These are phyloP conservation scores for maize (Zea mays) DNA, from an alignment of 176 grass and related monocot species.

Conservation along the genomic window DNA sequence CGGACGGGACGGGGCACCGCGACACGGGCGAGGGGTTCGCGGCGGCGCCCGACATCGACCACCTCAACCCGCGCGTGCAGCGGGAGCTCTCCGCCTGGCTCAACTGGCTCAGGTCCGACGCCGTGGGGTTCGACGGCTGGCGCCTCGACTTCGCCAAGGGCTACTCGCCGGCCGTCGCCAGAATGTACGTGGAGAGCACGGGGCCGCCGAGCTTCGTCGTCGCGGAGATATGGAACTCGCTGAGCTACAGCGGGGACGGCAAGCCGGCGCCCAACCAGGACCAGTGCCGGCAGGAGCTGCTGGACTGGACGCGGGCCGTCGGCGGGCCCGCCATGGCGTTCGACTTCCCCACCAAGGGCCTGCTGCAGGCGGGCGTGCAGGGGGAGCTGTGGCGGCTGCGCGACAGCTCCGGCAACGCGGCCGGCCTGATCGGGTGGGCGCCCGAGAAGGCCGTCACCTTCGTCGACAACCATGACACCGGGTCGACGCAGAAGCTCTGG, in stretches of 20 bases:
- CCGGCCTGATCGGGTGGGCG: constrained; percentile 72
- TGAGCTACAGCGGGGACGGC: constrained; percentile 52
- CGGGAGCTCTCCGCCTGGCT: constrained; percentile 70
- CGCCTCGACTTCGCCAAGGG: constrained; percentile 81
- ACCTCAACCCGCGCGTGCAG: constrained; percentile 65
- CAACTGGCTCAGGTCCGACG: constrained; percentile 60
- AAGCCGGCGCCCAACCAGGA: constrained; percentile 61
- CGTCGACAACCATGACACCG: constrained; percentile 82
- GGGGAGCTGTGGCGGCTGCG: constrained; percentile 71
- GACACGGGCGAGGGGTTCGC: constrained; percentile 64
- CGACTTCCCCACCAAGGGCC: constrained; percentile 81
- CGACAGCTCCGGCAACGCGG: constrained; percentile 56
- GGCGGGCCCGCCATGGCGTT: constrained; percentile 54
- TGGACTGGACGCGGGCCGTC: constrained; percentile 55
- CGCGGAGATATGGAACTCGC: constrained; percentile 65
- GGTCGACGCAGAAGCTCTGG: constrained; percentile 67
- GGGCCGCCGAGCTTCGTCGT: constrained; percentile 49
- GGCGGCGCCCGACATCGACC: constrained; percentile 70
- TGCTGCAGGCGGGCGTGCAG: constrained; percentile 67
- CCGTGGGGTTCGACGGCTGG: constrained; percentile 75
- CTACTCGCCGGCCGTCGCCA: constrained; percentile 51
- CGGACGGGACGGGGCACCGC: constrained; percentile 51
- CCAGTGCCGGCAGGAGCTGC: constrained; percentile 51
- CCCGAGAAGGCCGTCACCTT: constrained; percentile 76
- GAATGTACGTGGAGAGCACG: constrained; percentile 46